These are phyloP conservation scores for Trichoderma sp. DNA, from an alignment of 2,329 filamentous ascomycete genomes.

Conservation along the genomic window DNA sequence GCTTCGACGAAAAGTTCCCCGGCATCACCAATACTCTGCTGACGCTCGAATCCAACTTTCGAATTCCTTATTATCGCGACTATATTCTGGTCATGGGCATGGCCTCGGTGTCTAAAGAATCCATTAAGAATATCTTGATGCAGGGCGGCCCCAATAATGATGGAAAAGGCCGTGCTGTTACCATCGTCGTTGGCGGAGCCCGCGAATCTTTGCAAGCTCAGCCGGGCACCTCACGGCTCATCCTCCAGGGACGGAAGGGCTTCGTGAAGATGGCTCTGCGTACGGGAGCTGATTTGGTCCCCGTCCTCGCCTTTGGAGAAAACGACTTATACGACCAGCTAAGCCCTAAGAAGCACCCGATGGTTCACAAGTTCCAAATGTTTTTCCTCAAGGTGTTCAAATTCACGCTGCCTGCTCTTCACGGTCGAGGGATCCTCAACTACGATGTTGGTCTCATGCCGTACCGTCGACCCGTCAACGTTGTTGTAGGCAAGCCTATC, in stretches of 20 bases:
- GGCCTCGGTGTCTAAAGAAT: conserved; percentile 84
- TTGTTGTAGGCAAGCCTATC: conserved; percentile 84
- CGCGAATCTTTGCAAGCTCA: conserved; percentile 87
- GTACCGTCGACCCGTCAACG: conserved; percentile 80
- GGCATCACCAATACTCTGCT: conserved; percentile 92
- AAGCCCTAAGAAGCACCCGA: conserved; percentile 69
- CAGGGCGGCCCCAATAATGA: conserved; percentile 73
- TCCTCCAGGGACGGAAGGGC: conserved; percentile 80
- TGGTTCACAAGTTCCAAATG: conserved; percentile 78
- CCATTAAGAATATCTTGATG: conserved; percentile 82
- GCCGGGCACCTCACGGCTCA: conserved; percentile 71
- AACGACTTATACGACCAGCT: conserved; percentile 95
- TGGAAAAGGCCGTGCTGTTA: conserved; percentile 92
- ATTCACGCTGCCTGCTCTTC: conserved; percentile 87
- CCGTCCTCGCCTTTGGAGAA: conserved; percentile 89
- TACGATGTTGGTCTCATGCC: conserved; percentile 97
- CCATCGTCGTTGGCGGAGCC: conserved; percentile 91
- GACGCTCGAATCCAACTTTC: conserved; percentile 94
- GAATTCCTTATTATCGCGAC: conserved; percentile 88
- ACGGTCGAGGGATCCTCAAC: conserved; percentile 91
- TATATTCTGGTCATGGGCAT: conserved; percentile 89
- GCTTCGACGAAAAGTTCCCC: conserved; percentile 83
- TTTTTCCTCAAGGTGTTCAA: conserved; percentile 81
- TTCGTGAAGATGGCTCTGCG: conserved; percentile 92
- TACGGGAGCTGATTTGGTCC: conserved; percentile 89